phyloP scores from a whole-genome alignment of 78 protist genomes.

The Pigoraptor vietnamica region DNA sequence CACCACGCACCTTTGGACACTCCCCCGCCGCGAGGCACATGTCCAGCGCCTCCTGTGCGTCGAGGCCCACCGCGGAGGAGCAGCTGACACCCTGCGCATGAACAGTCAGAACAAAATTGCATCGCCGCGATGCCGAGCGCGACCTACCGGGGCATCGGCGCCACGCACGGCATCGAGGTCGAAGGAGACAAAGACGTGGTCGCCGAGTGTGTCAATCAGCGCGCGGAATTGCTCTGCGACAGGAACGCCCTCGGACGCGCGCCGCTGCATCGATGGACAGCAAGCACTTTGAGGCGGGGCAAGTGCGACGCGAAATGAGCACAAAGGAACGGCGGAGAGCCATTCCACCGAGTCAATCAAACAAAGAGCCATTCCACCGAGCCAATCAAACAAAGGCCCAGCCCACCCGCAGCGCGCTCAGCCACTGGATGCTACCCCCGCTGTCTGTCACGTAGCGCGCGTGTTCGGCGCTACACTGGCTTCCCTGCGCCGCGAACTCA shows the following conservation, averaged over 20 bases:
- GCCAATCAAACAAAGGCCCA: no score
- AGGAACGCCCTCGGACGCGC: background rate
- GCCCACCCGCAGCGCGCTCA: background rate
- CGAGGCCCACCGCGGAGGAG: constrained; percentile 34
- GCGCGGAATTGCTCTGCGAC: background rate
- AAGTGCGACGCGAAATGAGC: background rate
- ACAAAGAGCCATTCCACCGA: no score
- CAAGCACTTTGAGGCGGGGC: background rate
- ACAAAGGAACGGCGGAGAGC: no score
- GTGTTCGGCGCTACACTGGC: constrained; percentile 42
- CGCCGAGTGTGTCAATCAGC: constrained; percentile 11
- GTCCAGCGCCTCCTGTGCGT: constrained; percentile 42
- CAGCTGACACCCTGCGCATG: constrained; percentile 39
- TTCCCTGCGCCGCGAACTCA: constrained; percentile 55
- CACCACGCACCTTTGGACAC: constrained; percentile 19
- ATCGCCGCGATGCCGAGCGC: background rate
- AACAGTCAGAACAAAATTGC: background rate
- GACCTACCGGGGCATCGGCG: constrained; percentile 30
- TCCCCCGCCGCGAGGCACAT: constrained; percentile 36
- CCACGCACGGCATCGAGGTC: constrained; percentile 40
- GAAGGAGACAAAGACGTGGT: constrained; percentile 42
- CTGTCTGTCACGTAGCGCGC: background rate
- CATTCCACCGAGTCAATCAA: no score
- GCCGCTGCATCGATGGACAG: background rate
- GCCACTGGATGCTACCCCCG: constrained; percentile 22